A percentile compares a stretch with the other conserved stretches of the same genome.
phyloP scores from a whole-genome alignment of 495 filamentous ascomycete genomes.

The Articulospora tetracladia region DNA sequence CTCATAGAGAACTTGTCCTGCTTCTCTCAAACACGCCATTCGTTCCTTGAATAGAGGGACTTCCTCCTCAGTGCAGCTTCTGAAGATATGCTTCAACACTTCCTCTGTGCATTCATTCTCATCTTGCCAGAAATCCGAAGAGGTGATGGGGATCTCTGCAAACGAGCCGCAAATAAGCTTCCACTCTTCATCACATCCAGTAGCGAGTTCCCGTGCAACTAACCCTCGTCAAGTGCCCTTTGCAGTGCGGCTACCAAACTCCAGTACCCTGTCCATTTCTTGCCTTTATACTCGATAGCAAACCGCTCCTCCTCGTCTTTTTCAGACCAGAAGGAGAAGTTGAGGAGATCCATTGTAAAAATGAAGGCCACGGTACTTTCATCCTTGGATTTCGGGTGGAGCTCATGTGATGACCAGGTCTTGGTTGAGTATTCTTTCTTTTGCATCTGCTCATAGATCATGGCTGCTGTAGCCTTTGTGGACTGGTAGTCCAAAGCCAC shows the following conservation, averaged over 20 bases:
- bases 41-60: constrained; percentile 83
- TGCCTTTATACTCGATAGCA: constrained; percentile 72
- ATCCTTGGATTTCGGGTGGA: constrained; percentile 82
- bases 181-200: background rate
- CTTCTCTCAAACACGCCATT: constrained; percentile 76
- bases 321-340: constrained; percentile 95
- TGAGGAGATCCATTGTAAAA: constrained; percentile 93
- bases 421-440: constrained; percentile 77
- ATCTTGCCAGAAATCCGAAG: constrained; percentile 80
- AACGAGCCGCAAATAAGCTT: constrained; percentile 13
- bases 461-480: constrained; percentile 74
- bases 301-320: constrained; percentile 57
- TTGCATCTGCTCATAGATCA: constrained; percentile 77
- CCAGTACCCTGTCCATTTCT: constrained; percentile 91
- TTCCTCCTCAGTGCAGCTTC: constrained; percentile 79
- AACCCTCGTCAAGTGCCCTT: constrained; percentile 83
- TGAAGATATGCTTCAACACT: constrained; percentile 71
- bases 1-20: constrained; percentile 77
- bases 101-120: constrained; percentile 73
- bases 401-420: constrained; percentile 81
- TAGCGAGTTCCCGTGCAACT: constrained; percentile 10
- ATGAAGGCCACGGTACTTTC: constrained; percentile 82
- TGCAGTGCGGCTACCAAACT: constrained; percentile 84
- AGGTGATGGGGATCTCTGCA: constrained; percentile 83
- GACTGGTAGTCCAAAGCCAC: constrained; percentile 76